Conservation (phyloP, 306 rosid species). For the Dryas octopetala region DNA sequence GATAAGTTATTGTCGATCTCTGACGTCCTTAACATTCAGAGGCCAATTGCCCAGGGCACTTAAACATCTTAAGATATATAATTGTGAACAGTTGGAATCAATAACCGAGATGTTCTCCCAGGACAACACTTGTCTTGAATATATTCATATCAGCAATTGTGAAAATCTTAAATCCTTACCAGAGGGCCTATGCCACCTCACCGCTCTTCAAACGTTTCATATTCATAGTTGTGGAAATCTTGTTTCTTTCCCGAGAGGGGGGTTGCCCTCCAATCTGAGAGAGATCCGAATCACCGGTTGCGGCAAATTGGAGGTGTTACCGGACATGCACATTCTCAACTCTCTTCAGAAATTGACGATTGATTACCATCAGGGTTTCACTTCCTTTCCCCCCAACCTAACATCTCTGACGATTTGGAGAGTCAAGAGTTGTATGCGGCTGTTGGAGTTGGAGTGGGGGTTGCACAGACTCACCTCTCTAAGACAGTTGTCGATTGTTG, state of each 20-base stretch:
- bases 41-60: constrained; percentile 18
- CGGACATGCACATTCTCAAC: no score
- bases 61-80: constrained; percentile 8
- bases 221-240: no score
- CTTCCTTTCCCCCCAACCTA: constrained; percentile 19
- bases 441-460: background rate
- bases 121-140: no score
- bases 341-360: background rate
- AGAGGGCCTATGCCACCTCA: constrained; percentile 3
- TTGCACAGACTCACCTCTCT: constrained; percentile 26
- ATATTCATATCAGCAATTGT: background rate
- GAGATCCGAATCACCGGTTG: no score
- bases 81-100: constrained; percentile 15
- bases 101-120: constrained; percentile 6
- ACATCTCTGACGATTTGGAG: background rate
- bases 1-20: constrained; percentile 18
- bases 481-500: background rate
- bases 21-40: background rate
- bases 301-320: no score
- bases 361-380: constrained; percentile 6
- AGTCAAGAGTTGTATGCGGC: background rate
- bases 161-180: constrained; percentile 15
- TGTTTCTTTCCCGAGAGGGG: no score
- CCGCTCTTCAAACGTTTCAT: no score
- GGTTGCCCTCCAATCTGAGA: no score